Base-by-base conservation (phyloP, 1,284 basidiomycete species). In the Trichosporon sp. region DNA sequence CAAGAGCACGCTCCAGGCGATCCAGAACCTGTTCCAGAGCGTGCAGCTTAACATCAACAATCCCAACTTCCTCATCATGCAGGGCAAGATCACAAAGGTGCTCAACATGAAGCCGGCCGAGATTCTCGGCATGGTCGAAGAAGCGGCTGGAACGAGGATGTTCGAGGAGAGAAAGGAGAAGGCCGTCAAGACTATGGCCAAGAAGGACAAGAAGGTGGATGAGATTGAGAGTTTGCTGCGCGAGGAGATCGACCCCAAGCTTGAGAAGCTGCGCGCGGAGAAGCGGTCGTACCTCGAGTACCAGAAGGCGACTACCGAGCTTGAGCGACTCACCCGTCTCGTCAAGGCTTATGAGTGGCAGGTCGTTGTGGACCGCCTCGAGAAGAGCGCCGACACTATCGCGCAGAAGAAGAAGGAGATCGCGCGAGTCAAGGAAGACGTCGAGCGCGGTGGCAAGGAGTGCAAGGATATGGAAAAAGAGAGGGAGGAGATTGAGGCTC, bases 31-130 rank as follows among this genome's bases (percentile, higher is more conserved):
- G 40, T 99, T 99, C 76, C 96, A 99, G 78, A 90, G 91, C 37
- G 94, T 99, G 0, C 95, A 98, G 80, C 87, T 99, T 72, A 99
- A 99, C 80, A 99, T 99, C 85, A 99, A 99, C 82, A 99, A 98
- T 79, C 96, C 96, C 56, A 99, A 99, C 78, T 99, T 99, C 82
- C 85, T 99, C 67, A 99, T 99, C 80, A 99, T 99, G 95, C 96
- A 99, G 81, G 96, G 96, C 56, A 88, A 89, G 57, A 95, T 95
- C 74, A 95, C 92, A 11, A 95, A 95, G 82, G 92, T 99, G 2
- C 86, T 99, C 62, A 99, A 98, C 80, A 99, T 99, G 96, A 90
- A 93, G 60, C 95, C 96, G 0, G 89, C 90, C 81, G 96, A 99
- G 78, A 97, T 99, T 68, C 85, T 99, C 14, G 92, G 94, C 3